phyloP scores from a whole-genome alignment of 148 eudicot genomes.

The Pouteria glomerata region DNA sequence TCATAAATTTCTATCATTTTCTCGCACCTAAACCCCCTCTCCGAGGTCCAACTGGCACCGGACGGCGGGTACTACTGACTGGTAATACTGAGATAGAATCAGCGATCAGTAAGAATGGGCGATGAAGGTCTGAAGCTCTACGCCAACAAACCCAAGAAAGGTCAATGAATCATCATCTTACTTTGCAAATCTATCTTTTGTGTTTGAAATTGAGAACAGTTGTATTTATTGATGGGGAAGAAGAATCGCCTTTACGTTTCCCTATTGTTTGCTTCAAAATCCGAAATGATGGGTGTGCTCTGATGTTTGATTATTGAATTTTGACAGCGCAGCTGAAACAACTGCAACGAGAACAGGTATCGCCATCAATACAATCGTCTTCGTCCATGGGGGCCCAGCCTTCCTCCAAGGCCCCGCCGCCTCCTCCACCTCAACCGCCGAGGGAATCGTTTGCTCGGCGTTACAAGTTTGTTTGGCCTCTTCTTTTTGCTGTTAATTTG shows the following conservation, averaged over 20 bases:
- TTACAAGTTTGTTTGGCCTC: constrained; percentile 71
- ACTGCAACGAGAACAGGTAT: constrained; percentile 14
- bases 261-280: neutral
- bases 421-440: constrained; percentile 26
- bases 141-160: constrained; percentile 39
- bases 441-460: constrained; percentile 46
- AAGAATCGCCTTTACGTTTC: neutral
- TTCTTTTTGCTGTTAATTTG: constrained; percentile 64
- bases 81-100: neutral
- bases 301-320: neutral
- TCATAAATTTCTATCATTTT: too few relatives aligned
- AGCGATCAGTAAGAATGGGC: constrained; percentile 13
- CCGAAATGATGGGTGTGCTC: neutral
- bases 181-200: neutral
- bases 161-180: constrained; percentile 6
- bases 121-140: constrained; percentile 33
- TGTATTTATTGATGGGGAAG: neutral
- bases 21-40: too few relatives aligned
- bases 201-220: too few relatives aligned
- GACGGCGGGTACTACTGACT: too few relatives aligned
- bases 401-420: constrained; percentile 10
- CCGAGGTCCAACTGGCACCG: too few relatives aligned
- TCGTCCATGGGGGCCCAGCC: constrained; percentile 20
- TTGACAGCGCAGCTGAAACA: constrained; percentile 35
- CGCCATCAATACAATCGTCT: constrained; percentile 11